Conservation (phyloP, 192 early-diverging fungal species). For the Glomus cerebriforme region DNA sequence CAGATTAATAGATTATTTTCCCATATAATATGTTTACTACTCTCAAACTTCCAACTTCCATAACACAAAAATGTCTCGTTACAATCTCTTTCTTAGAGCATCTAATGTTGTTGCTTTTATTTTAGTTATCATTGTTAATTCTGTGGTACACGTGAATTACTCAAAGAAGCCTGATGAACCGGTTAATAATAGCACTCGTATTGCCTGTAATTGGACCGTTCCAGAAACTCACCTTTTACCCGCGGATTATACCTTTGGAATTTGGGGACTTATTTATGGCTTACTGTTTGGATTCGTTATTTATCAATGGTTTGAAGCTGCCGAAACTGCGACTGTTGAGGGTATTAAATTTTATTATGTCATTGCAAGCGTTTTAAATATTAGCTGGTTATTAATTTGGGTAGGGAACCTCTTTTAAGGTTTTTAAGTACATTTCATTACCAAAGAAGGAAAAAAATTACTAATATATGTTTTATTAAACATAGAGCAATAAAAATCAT, state of each 20-base stretch:
- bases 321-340: slow-evolving; percentile 1
- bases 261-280: slow-evolving; percentile 4
- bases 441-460: not conserved
- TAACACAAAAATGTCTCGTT: not conserved
- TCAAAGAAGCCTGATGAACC: not conserved
- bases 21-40: too few species aligned
- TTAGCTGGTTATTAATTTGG: not conserved
- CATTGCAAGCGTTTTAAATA: not conserved
- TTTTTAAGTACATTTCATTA: not conserved
- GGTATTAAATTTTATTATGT: slow-evolving; percentile 17
- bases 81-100: not conserved
- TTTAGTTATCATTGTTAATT: not conserved
- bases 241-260: not conserved
- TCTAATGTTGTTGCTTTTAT: not conserved
- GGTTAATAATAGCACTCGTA: not conserved
- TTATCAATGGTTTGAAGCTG: slow-evolving; percentile 26
- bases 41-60: too few species aligned
- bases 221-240: not conserved
- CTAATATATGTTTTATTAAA: not conserved
- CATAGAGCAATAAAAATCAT: not conserved
- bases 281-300: slow-evolving; percentile 19
- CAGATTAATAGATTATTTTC: too few species aligned
- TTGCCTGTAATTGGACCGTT: not conserved
- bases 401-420: slow-evolving; percentile 8
- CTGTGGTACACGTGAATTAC: not conserved